Evolutionary conservation across 1,139 yeast species (phyloP), one percentile per base, ranked within the genome.

Genomic region (Blastobotrys serpentis): DNA sequence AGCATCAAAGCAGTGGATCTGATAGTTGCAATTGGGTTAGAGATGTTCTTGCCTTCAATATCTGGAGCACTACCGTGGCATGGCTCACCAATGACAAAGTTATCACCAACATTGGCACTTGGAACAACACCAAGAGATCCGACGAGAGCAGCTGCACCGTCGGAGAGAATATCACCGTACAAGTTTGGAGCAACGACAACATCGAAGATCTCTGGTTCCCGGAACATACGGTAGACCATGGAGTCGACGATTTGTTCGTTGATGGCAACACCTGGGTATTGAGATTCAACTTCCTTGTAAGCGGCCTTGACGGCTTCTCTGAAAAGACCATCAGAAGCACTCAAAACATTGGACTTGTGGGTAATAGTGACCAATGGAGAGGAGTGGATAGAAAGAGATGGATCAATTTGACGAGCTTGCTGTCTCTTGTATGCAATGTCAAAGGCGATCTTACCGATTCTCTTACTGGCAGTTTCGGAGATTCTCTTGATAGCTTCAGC

Each of bases 31-130:
- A 92, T 82, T 58, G 98, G 98, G 78, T 92, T 92, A 52, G 98
- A 81, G 65, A 92, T 90, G 86, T 94, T 66, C 58, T 79, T 82
- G 61, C 98, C 98, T 68, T 89, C 96, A 58, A 92, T 92, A 69
- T 92, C 98, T 49, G 98, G 98, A 50, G 98, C 98, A 52, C 96
- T 86, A 53, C 98, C 98, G 72, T 92, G 98, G 69, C 98, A 90
- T 64, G 98, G 98, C 73, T 92, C 98, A 68, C 98, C 98, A 67
- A 92, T 89, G 56, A 95, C 97, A 65, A 92, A 92, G 67, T 77
- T 73, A 65, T 89, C 96, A 63, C 98, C 98, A 50, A 92, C 98
- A 65, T 92, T 92, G 56, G 98, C 98, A 50, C 95, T 85, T 61
- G 98, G 98, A 53, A 94, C 98, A 52, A 92, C 96, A 66, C 98